These are phyloP conservation scores for Phyllosticta citrichinensis DNA, from an alignment of 2,329 filamentous ascomycete species.

Conservation along the genomic window DNA sequence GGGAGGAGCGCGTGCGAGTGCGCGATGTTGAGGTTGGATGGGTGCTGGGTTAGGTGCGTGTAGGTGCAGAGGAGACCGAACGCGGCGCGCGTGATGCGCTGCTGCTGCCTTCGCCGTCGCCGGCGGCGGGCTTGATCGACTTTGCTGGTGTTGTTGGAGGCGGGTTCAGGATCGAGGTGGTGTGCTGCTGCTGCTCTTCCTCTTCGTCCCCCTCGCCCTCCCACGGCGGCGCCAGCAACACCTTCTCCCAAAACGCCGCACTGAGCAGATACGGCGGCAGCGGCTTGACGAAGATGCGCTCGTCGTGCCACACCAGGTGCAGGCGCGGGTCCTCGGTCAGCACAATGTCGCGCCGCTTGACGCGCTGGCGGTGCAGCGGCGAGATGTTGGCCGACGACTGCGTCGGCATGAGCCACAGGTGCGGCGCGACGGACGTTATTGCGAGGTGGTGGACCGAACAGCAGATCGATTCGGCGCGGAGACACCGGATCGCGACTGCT, in stretches of 20 bases:
- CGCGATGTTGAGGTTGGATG: constrained; percentile 29
- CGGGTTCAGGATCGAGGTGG: too few species aligned
- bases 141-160: too few species aligned
- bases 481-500: too few species aligned
- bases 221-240: neutral
- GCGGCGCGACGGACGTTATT: too few species aligned
- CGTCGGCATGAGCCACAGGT: constrained; percentile 15
- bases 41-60: constrained; percentile 28
- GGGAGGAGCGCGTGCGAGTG: constrained; percentile 14
- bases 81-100: neutral
- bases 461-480: too few species aligned
- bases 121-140: too few species aligned
- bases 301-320: constrained; percentile 16
- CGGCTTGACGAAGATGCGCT: constrained; percentile 18
- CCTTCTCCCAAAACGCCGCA: constrained; percentile 13
- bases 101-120: too few species aligned
- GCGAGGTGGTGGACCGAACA: too few species aligned
- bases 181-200: too few species aligned
- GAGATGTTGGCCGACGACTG: constrained; percentile 15
- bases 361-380: constrained; percentile 10
- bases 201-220: too few species aligned
- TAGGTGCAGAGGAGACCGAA: constrained; percentile 31
- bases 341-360: constrained; percentile 16
- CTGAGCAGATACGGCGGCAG: constrained; percentile 15
- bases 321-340: constrained; percentile 15